Evolutionary conservation across 116 monocot genomes (phyloP), one percentile per base, ranked within the genome.

Genomic region (Posidonia oceanica): DNA sequence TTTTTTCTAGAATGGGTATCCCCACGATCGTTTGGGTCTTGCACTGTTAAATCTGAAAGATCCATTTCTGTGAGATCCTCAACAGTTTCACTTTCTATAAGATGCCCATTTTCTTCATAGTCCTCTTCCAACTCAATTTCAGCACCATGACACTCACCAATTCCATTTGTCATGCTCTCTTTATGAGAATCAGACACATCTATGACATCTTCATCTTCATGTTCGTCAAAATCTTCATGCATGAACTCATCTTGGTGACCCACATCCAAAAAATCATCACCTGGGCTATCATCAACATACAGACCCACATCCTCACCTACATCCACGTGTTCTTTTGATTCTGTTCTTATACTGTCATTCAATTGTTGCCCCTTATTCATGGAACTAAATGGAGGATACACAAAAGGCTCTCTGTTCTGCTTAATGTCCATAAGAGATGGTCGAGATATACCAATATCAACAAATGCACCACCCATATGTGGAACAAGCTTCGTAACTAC

Each of bases 381-480:
- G 39, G 71, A 44, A 63, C 72, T 63, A 38, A 85, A 86, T 57
- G 84, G 87, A 67, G 84, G 85, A 80, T 81, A 97, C 17, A 81
- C 83, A 84, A 97, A 92, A 58, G 96, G 96, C 62, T 89, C 85
- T 60, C 83, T 84, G 62, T 77, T 83, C 10, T 62, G 77, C 69
- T 80, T 87, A 61, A 97, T 89, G 44, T 83, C 85, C 96, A 97
- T 85, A 67, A 91, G 83, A 13, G 92, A 89, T 29, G 84, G 80
- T 36, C 88, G 80, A 63, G 88, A 78, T 77, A 85, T 81, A 64
- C 96, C 96, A 74, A 97, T 97, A 80, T 97, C 87, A 44, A 92
- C 92, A 85, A 97, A 92, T 71, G 96, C 96, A 72, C 96, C 92
- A 69, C 85, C 81, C 89, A 92, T 83, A 77, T 87, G 96, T 22